Conservation (phyloP, 2,329 filamentous ascomycete species). For the Cytospora paraplurivora region DNA sequence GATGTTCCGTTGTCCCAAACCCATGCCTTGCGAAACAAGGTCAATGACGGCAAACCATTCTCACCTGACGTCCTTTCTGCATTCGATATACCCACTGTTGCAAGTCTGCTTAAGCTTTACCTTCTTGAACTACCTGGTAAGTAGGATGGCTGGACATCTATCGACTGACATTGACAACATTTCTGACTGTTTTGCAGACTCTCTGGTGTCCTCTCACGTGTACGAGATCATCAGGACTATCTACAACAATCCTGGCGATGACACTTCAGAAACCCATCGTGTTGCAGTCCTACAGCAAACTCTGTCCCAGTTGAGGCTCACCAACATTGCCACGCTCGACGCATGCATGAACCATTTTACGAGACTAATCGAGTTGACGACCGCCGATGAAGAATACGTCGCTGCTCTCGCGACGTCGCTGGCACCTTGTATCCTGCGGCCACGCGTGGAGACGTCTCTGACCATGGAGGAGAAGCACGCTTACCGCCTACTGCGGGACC, state of each 20-base stretch:
- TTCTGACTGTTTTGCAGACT: conserved; percentile 62
- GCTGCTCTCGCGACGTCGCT: conserved; percentile 71
- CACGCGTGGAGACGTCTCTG: conserved; percentile 82
- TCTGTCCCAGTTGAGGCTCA: conserved; percentile 87
- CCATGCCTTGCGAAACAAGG: conserved; percentile 76
- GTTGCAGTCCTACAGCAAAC: conserved; percentile 94
- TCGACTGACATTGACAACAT: background rate
- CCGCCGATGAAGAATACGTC: conserved; percentile 87
- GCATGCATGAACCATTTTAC: conserved; percentile 98
- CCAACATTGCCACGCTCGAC: conserved; percentile 98
- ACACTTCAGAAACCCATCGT: conserved; percentile 72
- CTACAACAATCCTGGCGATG: conserved; percentile 69
- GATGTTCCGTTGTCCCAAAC: conserved; percentile 85
- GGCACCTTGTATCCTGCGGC: conserved; percentile 84
- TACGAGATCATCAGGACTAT: conserved; percentile 99
- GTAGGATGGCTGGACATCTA: conserved; percentile 37
- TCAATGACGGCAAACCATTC: conserved; percentile 87
- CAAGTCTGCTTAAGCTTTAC: conserved; percentile 90
- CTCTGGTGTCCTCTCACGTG: conserved; percentile 95
- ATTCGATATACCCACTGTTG: conserved; percentile 93
- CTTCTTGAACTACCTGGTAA: conserved; percentile 89
- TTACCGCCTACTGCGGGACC: conserved; percentile 85
- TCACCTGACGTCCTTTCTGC: conserved; percentile 76
- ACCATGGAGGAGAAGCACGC: conserved; percentile 96
- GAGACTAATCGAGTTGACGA: conserved; percentile 92